These are phyloP conservation scores for Sporormia fimetaria DNA, from an alignment of 495 filamentous ascomycete species.

Conservation along the genomic window DNA sequence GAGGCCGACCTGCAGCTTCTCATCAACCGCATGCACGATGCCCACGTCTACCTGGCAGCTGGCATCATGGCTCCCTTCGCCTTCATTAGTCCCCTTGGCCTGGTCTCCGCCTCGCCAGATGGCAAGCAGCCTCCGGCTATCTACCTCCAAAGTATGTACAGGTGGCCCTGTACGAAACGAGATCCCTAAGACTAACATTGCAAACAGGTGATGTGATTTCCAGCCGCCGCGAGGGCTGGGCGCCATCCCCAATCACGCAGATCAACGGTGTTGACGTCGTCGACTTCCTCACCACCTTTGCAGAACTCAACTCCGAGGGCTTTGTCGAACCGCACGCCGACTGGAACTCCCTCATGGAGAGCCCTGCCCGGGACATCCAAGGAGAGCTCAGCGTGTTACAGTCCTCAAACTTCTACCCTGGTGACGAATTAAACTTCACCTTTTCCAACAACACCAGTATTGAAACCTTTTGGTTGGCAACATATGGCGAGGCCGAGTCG, in stretches of 20 bases:
- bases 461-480: constrained; percentile 30
- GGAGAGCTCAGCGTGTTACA: constrained; percentile 30
- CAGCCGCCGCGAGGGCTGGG: constrained; percentile 33
- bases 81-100: constrained; percentile 36
- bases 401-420: constrained; percentile 38
- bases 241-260: constrained; percentile 31
- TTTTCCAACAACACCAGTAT: constrained; percentile 33
- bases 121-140: constrained; percentile 39
- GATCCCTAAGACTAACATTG: no score
- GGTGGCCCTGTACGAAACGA: no score
- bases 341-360: constrained; percentile 42
- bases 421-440: constrained; percentile 34
- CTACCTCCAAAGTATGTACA: constrained; percentile 31
- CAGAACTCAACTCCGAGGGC: constrained; percentile 33
- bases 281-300: constrained; percentile 36
- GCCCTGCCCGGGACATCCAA: constrained; percentile 36
- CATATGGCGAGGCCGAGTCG: constrained; percentile 30
- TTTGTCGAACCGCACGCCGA: constrained; percentile 40
- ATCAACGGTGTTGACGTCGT: constrained; percentile 38
- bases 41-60: constrained; percentile 35
- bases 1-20: constrained; percentile 39
- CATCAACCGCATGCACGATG: constrained; percentile 37
- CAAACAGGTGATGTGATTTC: constrained; percentile 29
- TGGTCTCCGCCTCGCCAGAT: constrained; percentile 42
- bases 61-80: constrained; percentile 37